phyloP scores from a whole-genome alignment of 2,329 filamentous ascomycete genomes.

The Lizonia empirigonia region DNA sequence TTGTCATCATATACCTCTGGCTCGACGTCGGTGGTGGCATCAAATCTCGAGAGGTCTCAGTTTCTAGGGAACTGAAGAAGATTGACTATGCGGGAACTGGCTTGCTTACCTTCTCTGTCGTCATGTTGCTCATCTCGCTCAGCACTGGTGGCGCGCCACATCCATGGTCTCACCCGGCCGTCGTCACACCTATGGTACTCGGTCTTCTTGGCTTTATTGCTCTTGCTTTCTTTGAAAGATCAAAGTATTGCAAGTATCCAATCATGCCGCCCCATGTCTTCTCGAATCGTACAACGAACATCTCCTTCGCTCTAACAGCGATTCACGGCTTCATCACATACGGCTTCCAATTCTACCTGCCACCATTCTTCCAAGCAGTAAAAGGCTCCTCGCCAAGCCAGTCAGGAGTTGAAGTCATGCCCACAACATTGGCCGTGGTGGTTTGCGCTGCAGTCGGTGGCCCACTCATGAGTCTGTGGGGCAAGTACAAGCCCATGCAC shows the following conservation, averaged over 20 bases:
- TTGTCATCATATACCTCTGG: slow-evolving; percentile 37
- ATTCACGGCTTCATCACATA: slow-evolving; percentile 40
- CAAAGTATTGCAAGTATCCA: slow-evolving; percentile 35
- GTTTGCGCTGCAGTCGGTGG: slow-evolving; percentile 30
- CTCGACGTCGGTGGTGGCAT: slow-evolving; percentile 36
- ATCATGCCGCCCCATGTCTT: slow-evolving; percentile 55
- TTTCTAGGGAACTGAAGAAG: slow-evolving; percentile 27
- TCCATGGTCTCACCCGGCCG: slow-evolving; percentile 50
- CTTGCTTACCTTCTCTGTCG: slow-evolving; percentile 50
- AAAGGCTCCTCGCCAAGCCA: slow-evolving; percentile 25
- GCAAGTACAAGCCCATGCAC: slow-evolving; percentile 38
- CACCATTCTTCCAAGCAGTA: slow-evolving; percentile 40
- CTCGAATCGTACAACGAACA: slow-evolving; percentile 49
- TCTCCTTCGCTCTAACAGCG: slow-evolving; percentile 43
- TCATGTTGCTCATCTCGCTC: slow-evolving; percentile 53
- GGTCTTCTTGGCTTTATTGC: slow-evolving; percentile 49
- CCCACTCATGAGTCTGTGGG: slow-evolving; percentile 28
- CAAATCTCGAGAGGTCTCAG: slow-evolving; percentile 16
- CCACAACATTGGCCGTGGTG: slow-evolving; percentile 32
- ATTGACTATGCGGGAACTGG: slow-evolving; percentile 54
- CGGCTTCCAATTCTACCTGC: slow-evolving; percentile 36
- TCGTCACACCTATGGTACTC: slow-evolving; percentile 54
- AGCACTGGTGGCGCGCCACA: slow-evolving; percentile 53
- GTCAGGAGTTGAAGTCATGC: slow-evolving; percentile 38
- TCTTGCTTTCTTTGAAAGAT: slow-evolving; percentile 50